Base-by-base conservation (phyloP, 1,284 basidiomycete genomes). In the Leccinum subrobustum region DNA sequence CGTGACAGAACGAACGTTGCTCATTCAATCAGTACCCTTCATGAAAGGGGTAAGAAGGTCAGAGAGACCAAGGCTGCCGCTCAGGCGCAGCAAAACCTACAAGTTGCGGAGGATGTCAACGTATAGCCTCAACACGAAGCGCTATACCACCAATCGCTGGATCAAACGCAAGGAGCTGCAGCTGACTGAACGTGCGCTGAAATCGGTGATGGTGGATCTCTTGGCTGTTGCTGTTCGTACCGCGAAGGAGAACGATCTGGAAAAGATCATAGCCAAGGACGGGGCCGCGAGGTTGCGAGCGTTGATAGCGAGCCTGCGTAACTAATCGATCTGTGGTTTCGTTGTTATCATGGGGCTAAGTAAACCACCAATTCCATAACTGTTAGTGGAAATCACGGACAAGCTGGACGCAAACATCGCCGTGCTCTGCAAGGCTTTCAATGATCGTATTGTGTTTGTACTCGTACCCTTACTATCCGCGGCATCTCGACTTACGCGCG, bases 361-460 rank as follows among this genome's bases (percentile, higher is more conserved):
- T 9, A 63, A 31, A 59, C 11, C 25, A 12, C 37, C 7, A 11
- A 53, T 39, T 51, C 12, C 29, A 16, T 18, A 3, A 64, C 51
- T 37, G 35, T 37, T 37, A 63, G 65, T 59, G 52, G 59, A 59
- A 62, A 85, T 88, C 20, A 81, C 87, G 64, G 86, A 88, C 12
- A 86, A 84, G 63, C 74, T 92, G 29, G 86, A 90, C 33, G 75
- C 78, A 11, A 89, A 92, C 68, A 72, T 92, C 14, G 76, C 78
- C 8, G 73, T 82, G 11, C 78, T 91, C 52, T 82, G 91, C n/a
- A 89, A 84, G 66, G 86, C 81, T 0, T 92, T 92, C 75, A 92
- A 92, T 57, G 83, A 83, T 57, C 81, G 83, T 68, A 80, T 85
- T 39, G 71, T 77, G 80, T 85, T 62, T 44, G 80, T 72, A 54